Evolutionary conservation across 768 basidiomycete species (phyloP), one percentile per base, ranked within the genome.

Genomic region (Mycena vulgaris): DNA sequence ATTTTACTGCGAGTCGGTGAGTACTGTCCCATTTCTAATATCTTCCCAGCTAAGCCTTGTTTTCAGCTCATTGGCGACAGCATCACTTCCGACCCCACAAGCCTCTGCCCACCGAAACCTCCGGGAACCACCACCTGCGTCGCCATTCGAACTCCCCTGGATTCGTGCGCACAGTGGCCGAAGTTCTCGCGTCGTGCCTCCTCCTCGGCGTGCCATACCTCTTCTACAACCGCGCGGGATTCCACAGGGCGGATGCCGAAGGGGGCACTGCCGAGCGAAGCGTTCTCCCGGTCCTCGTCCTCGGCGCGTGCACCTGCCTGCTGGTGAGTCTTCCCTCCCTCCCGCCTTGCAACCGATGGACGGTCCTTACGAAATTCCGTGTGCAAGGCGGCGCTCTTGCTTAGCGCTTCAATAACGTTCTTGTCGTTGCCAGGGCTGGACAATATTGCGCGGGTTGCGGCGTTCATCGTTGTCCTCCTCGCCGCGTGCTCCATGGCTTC

Each of bases 391-490:
- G 94, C 94, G 31, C 86, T 95, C 66, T 86, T 95, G 27, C 83
- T 95, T 66, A 94, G 94, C 73, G 91, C 93, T 35, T 93, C 93
- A 45, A 92, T 94, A 65, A 94, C 93, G 30, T 90, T 95, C 81
- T 87, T 95, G 77, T 89, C 92, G 58, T 86, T 95, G 61, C 93
- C 94, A 74, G 92, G 90, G 42, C 73, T 95, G 79, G 90, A 92
- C 78, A 86, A 83, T 67, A 71, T 91, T 25, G 82, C 91, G 64
- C 87, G 93, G 64, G 83, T 90, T 55, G 87, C 90, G 27, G 90
- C 89, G 35, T 85, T 95, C 73, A 83, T 93, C 17, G 89, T 92
- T 35, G 88, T 92, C 59, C 80, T 92, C 67, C 90, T 91, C 77
- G 90, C 94, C 10, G 86, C 89, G 0, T 86, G 89, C 69, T 90